Evolutionary conservation across 202 grass and related monocot genomes (phyloP), one percentile per base, ranked within the genome.

Genomic region (Thinopyrum obtusiflorum): DNA sequence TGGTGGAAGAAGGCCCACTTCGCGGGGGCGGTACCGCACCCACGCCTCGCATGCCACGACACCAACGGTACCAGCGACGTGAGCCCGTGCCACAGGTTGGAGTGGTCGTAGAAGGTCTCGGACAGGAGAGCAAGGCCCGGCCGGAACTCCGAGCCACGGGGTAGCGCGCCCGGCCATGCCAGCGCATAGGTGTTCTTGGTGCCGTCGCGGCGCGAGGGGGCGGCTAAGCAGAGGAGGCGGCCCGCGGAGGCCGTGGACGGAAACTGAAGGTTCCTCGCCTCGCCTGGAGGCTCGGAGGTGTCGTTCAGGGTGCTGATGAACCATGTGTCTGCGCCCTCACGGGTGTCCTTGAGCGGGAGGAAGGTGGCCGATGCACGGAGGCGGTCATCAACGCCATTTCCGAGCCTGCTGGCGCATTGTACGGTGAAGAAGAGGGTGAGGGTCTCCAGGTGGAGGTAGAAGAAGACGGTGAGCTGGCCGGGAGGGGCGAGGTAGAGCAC

Each of bases 1-100:
- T 90, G 81, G 65, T 92, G 94, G 61, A 93, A 93, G 76, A 97
- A 68, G 66, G 80, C 84, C 93, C 87, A 95, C 61, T 87, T 82
- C 7, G 78, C 78, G 0, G 93, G 91, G 25, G 63, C 59, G 17
- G 29, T 0, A 7, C 53, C n/a, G n/a, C 93, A 96, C 5, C 59
- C 69, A 11, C 37, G 49, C 51, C 91, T 75, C 76, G 28, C 80
- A 76, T 95, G 86, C 93, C 87, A 93, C 26, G 87, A 84, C 47
- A 80, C 87, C 63, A 91, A 82, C 18, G 93, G 93, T 24, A 91
- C 9, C 8, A 93, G 6, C 6, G 89, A 24, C 1, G 81, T 68
- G 64, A 91, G 40, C 27, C 93, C 93, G 4, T 93, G 91, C 89
- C 91, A 96, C n/a, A 93, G 32, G 69, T 96, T 96, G 40, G 0